Evolutionary conservation across 208 protist species (phyloP), one percentile per base, ranked within the genome.

Genomic region (Cochliopodium minus): DNA sequence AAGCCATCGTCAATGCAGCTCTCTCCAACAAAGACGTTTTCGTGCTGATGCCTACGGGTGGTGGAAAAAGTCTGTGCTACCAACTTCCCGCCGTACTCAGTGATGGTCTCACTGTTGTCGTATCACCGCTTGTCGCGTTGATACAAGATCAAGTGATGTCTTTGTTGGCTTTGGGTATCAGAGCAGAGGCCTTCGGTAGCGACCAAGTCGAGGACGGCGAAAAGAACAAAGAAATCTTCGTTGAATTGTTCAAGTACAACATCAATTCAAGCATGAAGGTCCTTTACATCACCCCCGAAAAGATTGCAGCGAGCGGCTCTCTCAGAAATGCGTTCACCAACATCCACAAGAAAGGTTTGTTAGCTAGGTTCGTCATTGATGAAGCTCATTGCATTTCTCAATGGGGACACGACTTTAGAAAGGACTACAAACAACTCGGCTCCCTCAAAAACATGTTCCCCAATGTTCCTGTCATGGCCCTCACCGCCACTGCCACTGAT

Each of bases 1-100:
- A 80, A 15, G 86, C 90, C 53, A 75, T 90, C 34, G 91, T 96
- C 65, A 91, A 93, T 74, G 86, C 86, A 0, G 76, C 75, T 35
- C 78, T 96, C 70, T 65, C 73, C 47, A 65, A 58, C 11, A 65
- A 76, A 38, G 90, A 96, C 56, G 76, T 86, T 7, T 94, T 95
- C 72, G 87, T 95, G 25, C 70, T 70, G 48, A 74, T 84, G 59
- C 79, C 77, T 20, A 86, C 81, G 1, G 81, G 81, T 43, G 76
- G 70, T 20, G 82, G 82, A 28, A 88, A 88, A 64, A 62, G 34
- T 28, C 51, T 87, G 0, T 85, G 77, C 62, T 87, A 82, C 39
- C 75, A 87, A 71, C 66, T 88, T 0, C 82, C 82, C 3, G 74
- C 77, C 40, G 25, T 66, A 32, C 9, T 79, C 15, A 17, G 4